Evolutionary conservation across 345 rosid genomes (phyloP), one percentile per base, ranked within the genome.

Genomic region (Bruguiera sexangula): DNA sequence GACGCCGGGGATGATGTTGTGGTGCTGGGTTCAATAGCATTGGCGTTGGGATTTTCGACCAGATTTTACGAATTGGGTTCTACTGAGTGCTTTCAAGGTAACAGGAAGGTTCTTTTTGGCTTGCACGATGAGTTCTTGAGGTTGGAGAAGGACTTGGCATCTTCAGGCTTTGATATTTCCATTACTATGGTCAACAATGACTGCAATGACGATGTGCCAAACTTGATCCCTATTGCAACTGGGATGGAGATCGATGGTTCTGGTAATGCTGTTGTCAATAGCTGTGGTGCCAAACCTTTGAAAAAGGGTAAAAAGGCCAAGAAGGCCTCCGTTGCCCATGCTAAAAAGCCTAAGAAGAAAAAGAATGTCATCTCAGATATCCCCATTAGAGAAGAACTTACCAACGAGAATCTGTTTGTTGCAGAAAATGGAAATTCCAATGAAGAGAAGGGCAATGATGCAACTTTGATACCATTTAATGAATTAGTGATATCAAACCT

Each of bases 1-100:
- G 91, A 78, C 72, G 56, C 69, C 19, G 66, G 75, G 22, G 85
- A 82, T 72, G 90, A 87, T 77, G 85, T 73, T 0, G 76, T 75
- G 37, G 76, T 85, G 64, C 79, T 88, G 65, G 97, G 99, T 32
- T 72, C 87, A 4, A 74, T 90, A 62, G 87, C 83, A 0, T 31
- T 89, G 74, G 66, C 72, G 16, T 82, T 92, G 85, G 89, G 83
- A 11, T 86, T 86, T 65, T 73, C 96, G 1, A 64, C 72, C 24
- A 89, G 73, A 80, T 85, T 95, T 36, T 95, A 84, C 53, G 93
- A 92, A 52, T 61, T 88, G 82, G 97, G 96, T 56, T 92, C 97
- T 61, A 72, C 76, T 3, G 89, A 84, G 16, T 92, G 96, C 55
- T 78, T 37, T 21, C 99, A 95, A 75, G 96, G 97, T 48, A 95